phyloP scores from a whole-genome alignment of 2,329 filamentous ascomycete species.

The Sarocladiaceae sp. region DNA sequence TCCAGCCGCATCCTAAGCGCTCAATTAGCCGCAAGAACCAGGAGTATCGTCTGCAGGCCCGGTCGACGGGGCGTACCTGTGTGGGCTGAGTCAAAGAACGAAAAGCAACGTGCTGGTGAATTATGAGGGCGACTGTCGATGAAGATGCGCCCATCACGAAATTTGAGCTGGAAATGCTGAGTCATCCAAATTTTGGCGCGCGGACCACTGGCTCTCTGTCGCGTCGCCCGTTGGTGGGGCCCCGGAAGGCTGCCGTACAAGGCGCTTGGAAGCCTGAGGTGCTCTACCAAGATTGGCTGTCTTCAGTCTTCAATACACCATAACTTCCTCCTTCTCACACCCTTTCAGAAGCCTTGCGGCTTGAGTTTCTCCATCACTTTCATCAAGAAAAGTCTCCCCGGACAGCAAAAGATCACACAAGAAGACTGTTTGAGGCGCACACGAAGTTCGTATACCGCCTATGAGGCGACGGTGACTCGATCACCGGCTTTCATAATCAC shows the following conservation, averaged over 20 bases:
- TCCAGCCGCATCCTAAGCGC: slow-evolving; percentile 25
- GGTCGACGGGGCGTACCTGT: neutral
- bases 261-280: no score
- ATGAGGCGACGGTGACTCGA: no score
- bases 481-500: neutral
- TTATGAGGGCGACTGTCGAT: neutral
- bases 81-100: neutral
- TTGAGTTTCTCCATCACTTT: no score
- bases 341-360: no score
- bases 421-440: no score
- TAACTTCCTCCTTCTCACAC: no score
- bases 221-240: neutral
- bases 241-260: slow-evolving; percentile 1
- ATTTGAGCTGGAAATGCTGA: slow-evolving; percentile 5
- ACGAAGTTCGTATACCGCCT: no score
- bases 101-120: neutral
- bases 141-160: slow-evolving; percentile 4
- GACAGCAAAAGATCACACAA: no score
- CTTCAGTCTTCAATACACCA: no score
- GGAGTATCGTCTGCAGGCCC: neutral
- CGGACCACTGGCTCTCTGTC: neutral
- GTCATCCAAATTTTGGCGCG: slow-evolving; percentile 4
- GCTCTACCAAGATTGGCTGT: no score
- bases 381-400: no score
- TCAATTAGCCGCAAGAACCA: neutral